These are phyloP conservation scores for Candida sp. DNA, from an alignment of 1,139 yeast genomes.

Conservation along the genomic window DNA sequence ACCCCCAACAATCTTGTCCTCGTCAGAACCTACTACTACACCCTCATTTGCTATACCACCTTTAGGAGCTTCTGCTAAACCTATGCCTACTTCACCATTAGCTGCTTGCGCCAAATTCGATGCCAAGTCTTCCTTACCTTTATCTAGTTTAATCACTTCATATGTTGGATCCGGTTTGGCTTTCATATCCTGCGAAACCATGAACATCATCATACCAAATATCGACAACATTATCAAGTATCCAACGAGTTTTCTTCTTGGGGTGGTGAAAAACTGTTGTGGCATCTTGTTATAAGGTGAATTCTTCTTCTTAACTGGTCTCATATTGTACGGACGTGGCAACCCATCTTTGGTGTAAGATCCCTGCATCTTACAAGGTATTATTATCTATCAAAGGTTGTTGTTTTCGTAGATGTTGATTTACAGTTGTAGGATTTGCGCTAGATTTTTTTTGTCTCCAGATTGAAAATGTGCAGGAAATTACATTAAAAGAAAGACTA, in stretches of 20 bases:
- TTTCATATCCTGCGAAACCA: conserved; percentile 37
- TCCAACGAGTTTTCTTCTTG: conserved; percentile 37
- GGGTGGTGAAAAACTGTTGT: conserved; percentile 29
- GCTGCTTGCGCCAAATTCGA: conserved; percentile 39
- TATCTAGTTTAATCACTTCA: conserved; percentile 22
- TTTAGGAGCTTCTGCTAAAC: conserved; percentile 47
- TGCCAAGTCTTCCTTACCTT: conserved; percentile 33
- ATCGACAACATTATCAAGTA: conserved; percentile 33
- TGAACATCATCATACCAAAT: conserved; percentile 33
- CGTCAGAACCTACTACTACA: conserved; percentile 42
- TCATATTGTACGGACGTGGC: conserved; percentile 50
- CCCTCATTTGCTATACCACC: conserved; percentile 51
- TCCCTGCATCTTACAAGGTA: conserved; percentile 48
- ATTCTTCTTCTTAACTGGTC: conserved; percentile 30
- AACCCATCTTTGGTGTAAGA: conserved; percentile 41
- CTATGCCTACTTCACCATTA: conserved; percentile 41
- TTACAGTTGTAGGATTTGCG: not conserved
- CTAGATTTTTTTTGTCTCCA: not conserved
- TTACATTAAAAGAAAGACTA: too few species aligned
- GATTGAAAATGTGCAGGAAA: not conserved
- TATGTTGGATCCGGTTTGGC: conserved; percentile 24
- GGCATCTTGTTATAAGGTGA: conserved; percentile 39
- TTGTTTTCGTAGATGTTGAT: not conserved
- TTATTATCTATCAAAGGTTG: not conserved
- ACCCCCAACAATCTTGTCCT: conserved; percentile 25